Percentiles rank a stretch among this genome's conserved stretches.
Evolutionary conservation across 2,329 filamentous ascomycete genomes (phyloP).

Genomic region (Phialocephala sp.): DNA sequence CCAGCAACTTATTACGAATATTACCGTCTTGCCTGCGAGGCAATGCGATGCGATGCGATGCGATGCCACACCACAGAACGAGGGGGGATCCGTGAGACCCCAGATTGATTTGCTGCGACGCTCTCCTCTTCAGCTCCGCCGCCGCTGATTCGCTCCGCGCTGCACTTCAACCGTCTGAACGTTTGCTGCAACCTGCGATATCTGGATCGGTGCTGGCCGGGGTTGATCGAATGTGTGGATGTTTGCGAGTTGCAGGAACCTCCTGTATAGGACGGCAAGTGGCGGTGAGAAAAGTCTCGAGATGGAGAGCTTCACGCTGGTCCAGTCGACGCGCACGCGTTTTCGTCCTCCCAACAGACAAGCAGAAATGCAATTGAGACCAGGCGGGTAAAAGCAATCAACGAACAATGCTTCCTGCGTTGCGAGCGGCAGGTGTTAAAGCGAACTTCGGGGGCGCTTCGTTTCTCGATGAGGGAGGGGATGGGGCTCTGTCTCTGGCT

Average conservation of each 20-base stretch:
- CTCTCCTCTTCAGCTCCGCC: neutral
- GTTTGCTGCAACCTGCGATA: neutral
- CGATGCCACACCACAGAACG: too few relatives aligned
- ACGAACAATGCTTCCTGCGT: constrained; percentile 6
- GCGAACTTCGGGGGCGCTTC: neutral
- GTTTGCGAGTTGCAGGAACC: too few relatives aligned
- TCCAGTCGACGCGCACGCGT: neutral
- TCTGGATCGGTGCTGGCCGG: neutral
- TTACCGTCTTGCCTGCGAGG: too few relatives aligned
- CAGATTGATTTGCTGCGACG: constrained; percentile 9
- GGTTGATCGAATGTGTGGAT: too few relatives aligned
- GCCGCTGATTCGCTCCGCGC: neutral
- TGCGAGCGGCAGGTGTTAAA: neutral
- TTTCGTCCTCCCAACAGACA: constrained; percentile 3
- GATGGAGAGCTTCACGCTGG: neutral
- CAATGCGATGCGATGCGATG: too few relatives aligned
- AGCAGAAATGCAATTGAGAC: neutral
- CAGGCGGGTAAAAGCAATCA: neutral
- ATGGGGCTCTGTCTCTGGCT: neutral
- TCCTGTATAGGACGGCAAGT: neutral
- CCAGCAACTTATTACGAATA: too few relatives aligned
- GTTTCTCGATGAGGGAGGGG: neutral
- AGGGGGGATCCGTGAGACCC: neutral
- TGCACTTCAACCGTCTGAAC: neutral
- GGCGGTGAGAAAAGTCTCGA: neutral